Evolutionary conservation across 768 basidiomycete species (phyloP), one percentile per base, ranked within the genome.

Genomic region (Leccinum arenicola): DNA sequence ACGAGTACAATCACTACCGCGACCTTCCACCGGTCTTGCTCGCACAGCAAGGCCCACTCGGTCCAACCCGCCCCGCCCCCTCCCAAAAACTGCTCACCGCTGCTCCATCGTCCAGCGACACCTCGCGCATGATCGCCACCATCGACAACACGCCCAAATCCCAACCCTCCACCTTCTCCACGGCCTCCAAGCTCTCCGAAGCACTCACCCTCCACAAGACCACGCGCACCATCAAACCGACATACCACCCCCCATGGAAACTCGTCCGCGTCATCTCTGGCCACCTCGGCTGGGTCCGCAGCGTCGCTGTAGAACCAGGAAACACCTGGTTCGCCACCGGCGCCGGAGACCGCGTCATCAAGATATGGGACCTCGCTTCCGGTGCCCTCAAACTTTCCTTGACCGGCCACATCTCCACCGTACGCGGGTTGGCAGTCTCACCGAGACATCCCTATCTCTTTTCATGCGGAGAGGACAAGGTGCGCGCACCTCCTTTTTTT

Each of bases 321-420:
- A 99, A 99, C 77, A 77, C 95, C 70, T 99, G 97, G 97, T 98
- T 99, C 64, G 97, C 92, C 2, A 95, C 95, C 0, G 97, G 97
- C 59, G 97, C 97, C 0, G 97, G 97, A 3, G 97, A 98, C 75
- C 85, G 97, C 23, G 95, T 99, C 35, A 91, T 99, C 71, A 98
- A 99, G 78, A 94, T 99, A 10, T 98, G 97, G 97, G 95, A 99
- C 72, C 71, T 99, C 65, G 97, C 97, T 9, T 91, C 88, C 3
- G 97, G 97, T n/a, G 95, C 98, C 75, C 79, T 98, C 68, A 97
- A 94, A 73, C 77, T 99, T n/a, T 94, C 91, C 21, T 76, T 99
- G 64, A 99, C 97, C 14, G 97, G 97, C 3, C 97, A 99, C 70
- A 99, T 99, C 45, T 94, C 91, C 21, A 98, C 97, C 2, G 95